Base-by-base conservation (phyloP, 352 stramenopile species). In the Globisporangium ultimum region DNA sequence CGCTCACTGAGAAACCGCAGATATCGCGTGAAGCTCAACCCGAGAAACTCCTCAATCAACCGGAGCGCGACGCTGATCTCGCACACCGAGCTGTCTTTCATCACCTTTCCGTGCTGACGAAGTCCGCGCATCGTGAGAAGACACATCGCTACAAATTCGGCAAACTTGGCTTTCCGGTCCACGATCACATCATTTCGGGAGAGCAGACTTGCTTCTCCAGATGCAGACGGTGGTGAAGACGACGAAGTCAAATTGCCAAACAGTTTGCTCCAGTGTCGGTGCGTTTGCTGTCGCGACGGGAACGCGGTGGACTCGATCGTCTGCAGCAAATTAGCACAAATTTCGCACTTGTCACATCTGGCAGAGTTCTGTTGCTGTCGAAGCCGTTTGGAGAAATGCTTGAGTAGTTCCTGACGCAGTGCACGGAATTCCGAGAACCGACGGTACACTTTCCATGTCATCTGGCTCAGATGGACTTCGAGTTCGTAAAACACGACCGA, bases 401-500 rank as follows among this genome's bases (percentile, higher is more conserved):
- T 86, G 53, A 89, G 62, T 12, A 92, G 71, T n/a, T 76, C 64
- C 48, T 81, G 68, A 0, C 83, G 74, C 34, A 92, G 50, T 3
- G 58, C 38, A 24, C 75, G 80, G 49, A 90, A 90, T 62, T 90
- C 83, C 6, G 83, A 92, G 59, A 88, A 92, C n/a, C 83, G 83
- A 52, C 70, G 80, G 3, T 67, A 62, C 5, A 88, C 63, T 2
- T 58, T 68, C 83, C 83, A 92, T n/a, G 70, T 71, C 42, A 77
- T 67, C 61, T 85, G 76, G 47, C 77, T 86, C 20, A 92, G 60
- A 58, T 84, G 77, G 13, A 89, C 65, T 53, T 89, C 72, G 20
- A 92, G n/a, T 36, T 83, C 66, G 43, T 92, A 92, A 45, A 79
- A 87, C 13, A 90, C 75, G 17, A 89, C 72, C 12, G 70, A 66